Evolutionary conservation across 495 filamentous ascomycete species (phyloP).

Genomic region (Xylaria nigripes): DNA sequence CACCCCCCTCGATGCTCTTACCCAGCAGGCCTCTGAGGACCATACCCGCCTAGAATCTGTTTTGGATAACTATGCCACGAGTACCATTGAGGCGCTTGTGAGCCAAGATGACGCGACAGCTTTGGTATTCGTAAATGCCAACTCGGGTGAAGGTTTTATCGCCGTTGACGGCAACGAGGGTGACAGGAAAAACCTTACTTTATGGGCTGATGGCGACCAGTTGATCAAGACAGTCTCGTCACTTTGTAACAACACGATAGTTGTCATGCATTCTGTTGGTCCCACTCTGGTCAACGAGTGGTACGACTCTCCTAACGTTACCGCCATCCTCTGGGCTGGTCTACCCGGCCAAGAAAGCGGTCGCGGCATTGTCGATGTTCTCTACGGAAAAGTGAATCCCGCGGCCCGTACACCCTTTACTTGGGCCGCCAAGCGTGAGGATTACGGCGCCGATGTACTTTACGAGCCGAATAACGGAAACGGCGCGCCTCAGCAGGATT

Average conservation of each 20-base stretch:
- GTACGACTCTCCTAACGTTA: slow-evolving; percentile 82
- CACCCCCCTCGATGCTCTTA: slow-evolving; percentile 79
- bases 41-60: slow-evolving; percentile 62
- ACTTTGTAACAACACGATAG: slow-evolving; percentile 81
- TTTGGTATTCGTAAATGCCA: slow-evolving; percentile 83
- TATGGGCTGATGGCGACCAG: slow-evolving; percentile 75
- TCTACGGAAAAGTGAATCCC: slow-evolving; percentile 85
- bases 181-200: slow-evolving; percentile 87
- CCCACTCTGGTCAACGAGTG: slow-evolving; percentile 71
- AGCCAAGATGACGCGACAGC: slow-evolving; percentile 57
- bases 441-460: slow-evolving; percentile 69
- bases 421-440: slow-evolving; percentile 61
- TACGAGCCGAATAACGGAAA: slow-evolving; percentile 66
- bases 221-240: slow-evolving; percentile 70
- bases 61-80: slow-evolving; percentile 59
- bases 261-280: slow-evolving; percentile 81
- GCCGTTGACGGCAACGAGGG: slow-evolving; percentile 75
- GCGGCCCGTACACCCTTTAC: slow-evolving; percentile 84
- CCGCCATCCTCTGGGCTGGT: slow-evolving; percentile 89
- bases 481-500: slow-evolving; percentile 68
- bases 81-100: slow-evolving; percentile 53
- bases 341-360: slow-evolving; percentile 88
- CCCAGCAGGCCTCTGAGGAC: slow-evolving; percentile 56
- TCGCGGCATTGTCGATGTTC: slow-evolving; percentile 80
- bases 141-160: slow-evolving; percentile 84